A percentile compares a stretch with the other conserved stretches of the same genome.
These are phyloP conservation scores for Cyclotella atomus DNA, from an alignment of 108 stramenopile genomes.

Conservation along the genomic window DNA sequence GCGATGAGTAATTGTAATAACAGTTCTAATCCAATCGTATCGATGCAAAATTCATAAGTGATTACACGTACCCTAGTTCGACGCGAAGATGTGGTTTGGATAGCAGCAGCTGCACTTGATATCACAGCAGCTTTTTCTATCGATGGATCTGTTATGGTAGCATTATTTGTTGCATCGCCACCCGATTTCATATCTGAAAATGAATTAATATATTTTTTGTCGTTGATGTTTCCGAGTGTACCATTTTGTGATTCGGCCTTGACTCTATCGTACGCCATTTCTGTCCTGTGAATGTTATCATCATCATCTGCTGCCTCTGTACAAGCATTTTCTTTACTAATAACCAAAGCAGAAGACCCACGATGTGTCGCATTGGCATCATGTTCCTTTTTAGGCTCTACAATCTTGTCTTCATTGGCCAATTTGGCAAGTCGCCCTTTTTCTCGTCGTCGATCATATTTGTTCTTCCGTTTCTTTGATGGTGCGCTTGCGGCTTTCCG, in stretches of 20 bases:
- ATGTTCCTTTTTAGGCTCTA: background rate
- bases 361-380: no score
- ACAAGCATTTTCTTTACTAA: background rate
- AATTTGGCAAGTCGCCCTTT: constrained; percentile 39
- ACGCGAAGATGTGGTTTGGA: background rate
- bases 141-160: no score
- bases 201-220: no score
- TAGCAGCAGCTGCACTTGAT: background rate
- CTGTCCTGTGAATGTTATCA: no score
- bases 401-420: background rate
- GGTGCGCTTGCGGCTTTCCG: background rate
- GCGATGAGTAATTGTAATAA: background rate
- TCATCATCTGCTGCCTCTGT: background rate
- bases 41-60: background rate
- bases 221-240: no score
- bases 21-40: background rate
- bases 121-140: background rate
- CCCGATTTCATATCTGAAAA: no score
- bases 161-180: no score
- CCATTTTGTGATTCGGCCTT: no score
- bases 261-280: no score
- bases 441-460: constrained; percentile 70
- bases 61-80: constrained; percentile 1
- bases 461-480: constrained; percentile 69
- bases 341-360: background rate